Percentiles rank a stretch among this genome's conserved stretches.
Conservation (phyloP, 2,329 filamentous ascomycete genomes). For the Dactylellina cionopaga region DNA sequence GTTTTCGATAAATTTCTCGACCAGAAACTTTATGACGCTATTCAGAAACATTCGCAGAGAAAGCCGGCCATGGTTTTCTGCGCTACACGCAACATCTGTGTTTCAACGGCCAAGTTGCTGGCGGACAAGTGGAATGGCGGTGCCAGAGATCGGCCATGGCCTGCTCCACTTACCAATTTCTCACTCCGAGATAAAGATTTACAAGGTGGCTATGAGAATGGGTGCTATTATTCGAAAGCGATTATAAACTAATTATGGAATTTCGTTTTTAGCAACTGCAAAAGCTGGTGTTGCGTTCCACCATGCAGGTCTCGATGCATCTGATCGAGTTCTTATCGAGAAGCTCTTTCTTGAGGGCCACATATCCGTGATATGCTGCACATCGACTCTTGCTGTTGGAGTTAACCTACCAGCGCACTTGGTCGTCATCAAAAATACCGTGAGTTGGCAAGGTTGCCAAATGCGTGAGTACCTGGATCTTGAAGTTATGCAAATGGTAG, state of each 20-base stretch:
- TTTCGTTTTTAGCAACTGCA: constrained; percentile 54
- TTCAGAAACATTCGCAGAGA: constrained; percentile 71
- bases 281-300: constrained; percentile 79
- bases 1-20: constrained; percentile 77
- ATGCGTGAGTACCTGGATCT: constrained; percentile 80
- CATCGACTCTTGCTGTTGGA: constrained; percentile 83
- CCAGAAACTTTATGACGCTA: constrained; percentile 71
- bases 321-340: constrained; percentile 75
- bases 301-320: constrained; percentile 76
- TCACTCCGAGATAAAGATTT: constrained; percentile 70
- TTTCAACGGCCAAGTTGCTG: constrained; percentile 73
- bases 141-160: constrained; percentile 71
- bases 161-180: constrained; percentile 66
- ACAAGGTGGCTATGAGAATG: constrained; percentile 66
- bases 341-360: constrained; percentile 74
- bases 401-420: constrained; percentile 86
- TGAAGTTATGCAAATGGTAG: constrained; percentile 91
- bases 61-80: constrained; percentile 89
- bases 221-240: constrained; percentile 39
- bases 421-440: constrained; percentile 83
- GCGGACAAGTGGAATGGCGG: constrained; percentile 72
- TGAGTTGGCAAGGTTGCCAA: constrained; percentile 70
- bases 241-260: not conserved
- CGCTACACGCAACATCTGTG: constrained; percentile 76
- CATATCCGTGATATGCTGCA: constrained; percentile 85